Base-by-base conservation (phyloP, 805 yeast species). In the Candida saitoana region DNA sequence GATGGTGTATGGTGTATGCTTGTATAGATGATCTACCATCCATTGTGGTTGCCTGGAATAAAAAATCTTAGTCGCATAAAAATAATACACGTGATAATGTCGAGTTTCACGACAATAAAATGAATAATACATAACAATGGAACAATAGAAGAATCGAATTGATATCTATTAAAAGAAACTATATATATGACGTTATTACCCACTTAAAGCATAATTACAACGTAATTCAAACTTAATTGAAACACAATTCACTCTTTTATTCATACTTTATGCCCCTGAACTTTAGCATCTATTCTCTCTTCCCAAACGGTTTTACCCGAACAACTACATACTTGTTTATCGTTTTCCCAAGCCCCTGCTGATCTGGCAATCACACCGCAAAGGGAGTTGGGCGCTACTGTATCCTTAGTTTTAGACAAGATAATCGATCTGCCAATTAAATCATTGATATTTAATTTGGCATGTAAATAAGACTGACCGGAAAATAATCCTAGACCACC, bases 301-400 rank as follows among this genome's bases (percentile, higher is more conserved):
- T 93, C 89, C 98, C 99, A 91, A 18, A 91, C 79, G 0, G 96
- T 87, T 71, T 89, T 88, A 14, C 99, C 99, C 12, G 91, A 82
- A 62, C 98, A 93, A 25, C 91, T 82, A 63, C 99, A 91, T 2
- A 91, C 95, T 45, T 81, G 81, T 64, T 91, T 91, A 51, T 84
- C 87, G 63, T 93, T 93, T 58, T 91, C 96, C 97, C 98, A 93
- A 18, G 81, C 86, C 12, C 99, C 99, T 1, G 99, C 98, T 54
- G 95, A 84, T 55, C 98, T 76, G 1, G 98, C 98, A 57, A 93
- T 79, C 18, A 91, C 96, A 22, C 99, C 98, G 38, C 82, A 82
- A 7, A 86, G 63, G 2, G 77, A 69, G 34, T 71, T 71, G 4
- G 63, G 43, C 12, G 71, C 57, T 14, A 74, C 69, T 33, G 66